Evolutionary conservation across 495 filamentous ascomycete species (phyloP).

Genomic region (Chaetomium tenue): DNA sequence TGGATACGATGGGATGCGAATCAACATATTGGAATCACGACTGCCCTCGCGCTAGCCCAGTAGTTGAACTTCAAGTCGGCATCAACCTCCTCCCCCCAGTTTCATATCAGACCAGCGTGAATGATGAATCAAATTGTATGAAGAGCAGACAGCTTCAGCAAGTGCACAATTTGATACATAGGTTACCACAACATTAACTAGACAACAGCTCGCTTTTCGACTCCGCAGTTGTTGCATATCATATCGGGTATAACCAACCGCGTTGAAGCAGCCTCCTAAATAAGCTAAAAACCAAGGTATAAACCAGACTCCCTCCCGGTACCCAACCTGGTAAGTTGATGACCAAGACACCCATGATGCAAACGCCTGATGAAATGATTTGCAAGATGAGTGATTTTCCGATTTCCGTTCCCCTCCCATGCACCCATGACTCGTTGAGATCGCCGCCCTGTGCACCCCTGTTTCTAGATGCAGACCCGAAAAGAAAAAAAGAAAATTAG

Average conservation of each 20-base stretch:
- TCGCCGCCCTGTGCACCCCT: slow-evolving; percentile 22
- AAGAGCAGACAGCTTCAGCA: not conserved
- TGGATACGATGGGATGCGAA: too few relatives aligned
- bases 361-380: slow-evolving; percentile 41
- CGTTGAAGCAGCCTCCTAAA: slow-evolving; percentile 39
- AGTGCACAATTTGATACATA: not conserved
- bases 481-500: slow-evolving; percentile 16
- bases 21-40: too few relatives aligned
- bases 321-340: slow-evolving; percentile 37
- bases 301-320: slow-evolving; percentile 30
- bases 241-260: slow-evolving; percentile 24
- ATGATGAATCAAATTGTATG: too few relatives aligned
- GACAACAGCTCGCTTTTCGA: not conserved
- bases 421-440: slow-evolving; percentile 33
- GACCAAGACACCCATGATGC: slow-evolving; percentile 37
- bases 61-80: too few relatives aligned
- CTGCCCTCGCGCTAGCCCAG: too few relatives aligned
- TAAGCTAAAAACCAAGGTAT: slow-evolving; percentile 16
- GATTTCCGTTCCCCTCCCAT: slow-evolving; percentile 29
- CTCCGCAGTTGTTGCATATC: not conserved
- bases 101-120: too few relatives aligned
- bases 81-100: too few relatives aligned
- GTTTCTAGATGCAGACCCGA: slow-evolving; percentile 21
- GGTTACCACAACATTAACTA: not conserved
- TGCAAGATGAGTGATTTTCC: slow-evolving; percentile 38